Evolutionary conservation across 139 green algal species (phyloP).

Genomic region (Dunaliella sp.): DNA sequence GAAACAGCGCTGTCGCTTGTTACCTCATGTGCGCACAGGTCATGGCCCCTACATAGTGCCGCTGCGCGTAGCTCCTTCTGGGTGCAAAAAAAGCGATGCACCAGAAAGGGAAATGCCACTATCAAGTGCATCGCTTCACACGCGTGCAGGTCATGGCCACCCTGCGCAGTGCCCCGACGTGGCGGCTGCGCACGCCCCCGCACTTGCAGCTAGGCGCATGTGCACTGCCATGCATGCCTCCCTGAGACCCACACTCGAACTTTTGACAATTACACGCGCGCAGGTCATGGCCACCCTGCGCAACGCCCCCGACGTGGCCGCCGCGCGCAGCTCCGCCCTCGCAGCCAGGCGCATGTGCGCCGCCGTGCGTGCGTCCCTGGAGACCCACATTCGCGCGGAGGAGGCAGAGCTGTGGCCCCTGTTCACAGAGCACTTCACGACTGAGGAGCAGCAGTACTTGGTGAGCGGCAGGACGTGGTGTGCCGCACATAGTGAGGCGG

Average conservation of each 20-base stretch:
- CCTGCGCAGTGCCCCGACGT: conserved; percentile 13
- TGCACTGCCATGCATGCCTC: conserved; percentile 76
- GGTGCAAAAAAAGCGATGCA: too few relatives aligned
- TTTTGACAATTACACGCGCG: too few relatives aligned
- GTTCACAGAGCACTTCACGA: conserved; percentile 90
- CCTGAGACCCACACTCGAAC: conserved; percentile 80
- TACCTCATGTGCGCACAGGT: background rate
- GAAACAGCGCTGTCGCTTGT: too few relatives aligned
- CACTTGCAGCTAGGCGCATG: conserved; percentile 66
- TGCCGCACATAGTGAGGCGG: too few relatives aligned
- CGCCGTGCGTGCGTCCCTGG: conserved; percentile 76
- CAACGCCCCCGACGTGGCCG: background rate
- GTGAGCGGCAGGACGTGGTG: conserved; percentile 61
- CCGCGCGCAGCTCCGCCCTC: conserved; percentile 32
- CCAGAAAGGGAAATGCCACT: too few relatives aligned
- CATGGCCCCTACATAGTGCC: background rate
- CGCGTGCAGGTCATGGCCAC: conserved; percentile 15
- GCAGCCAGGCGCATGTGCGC: conserved; percentile 76
- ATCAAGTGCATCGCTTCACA: too few relatives aligned
- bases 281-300: conserved; percentile 24
- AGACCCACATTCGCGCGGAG: conserved; percentile 81
- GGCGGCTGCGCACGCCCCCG: conserved; percentile 20
- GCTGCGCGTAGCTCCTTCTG: background rate
- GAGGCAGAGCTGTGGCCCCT: conserved; percentile 97
- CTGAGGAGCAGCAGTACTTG: conserved; percentile 89